Base-by-base conservation (phyloP, 2,329 filamentous ascomycete genomes). In the Alternaria sp. region DNA sequence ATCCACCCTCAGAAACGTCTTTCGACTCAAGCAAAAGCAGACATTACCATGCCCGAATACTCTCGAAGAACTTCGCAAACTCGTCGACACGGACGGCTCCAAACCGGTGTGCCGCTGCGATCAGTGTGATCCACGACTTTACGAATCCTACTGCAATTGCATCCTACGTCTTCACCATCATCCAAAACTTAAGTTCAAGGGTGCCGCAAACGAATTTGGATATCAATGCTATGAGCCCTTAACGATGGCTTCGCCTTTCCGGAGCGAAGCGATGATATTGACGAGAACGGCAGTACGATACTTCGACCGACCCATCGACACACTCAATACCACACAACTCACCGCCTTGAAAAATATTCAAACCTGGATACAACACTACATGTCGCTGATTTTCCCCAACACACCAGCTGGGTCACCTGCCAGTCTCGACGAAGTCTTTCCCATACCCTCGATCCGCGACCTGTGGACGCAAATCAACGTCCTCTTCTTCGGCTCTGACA, bases 151-250 rank as follows among this genome's bases (percentile, higher is more conserved):
- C 13, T 43, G 32, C 13, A 36, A 54, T 32, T 54, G 32, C 51
- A 43, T 17, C 26, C 36, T 25, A n/a, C 51, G 25, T 21, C 51
- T 32, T 25, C 32, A 54, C n/a, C 9, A 25, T 15, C 51, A 43
- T 15, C 30, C 36, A 21, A 54, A 26, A 26, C 32, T 54, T 15
- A 26, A 43, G 19, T 53, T 57, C 25, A 58, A 64, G 23, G 54
- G 52, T 25, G 43, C 43, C n/a, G 43, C 57, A 44, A 57, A 64
- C 7, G 57, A 64, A 26, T 54, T 54, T 32, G 51, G 32, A 6
- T 40, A 43, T 26, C 15, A 54, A n/a, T 25, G 30, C 51, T 26
- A 43, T 21, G 23, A 54, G 30, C 32, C 36, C 7, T 19, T 54
- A 13, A 54, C n/a, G 19, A 36, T 54, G 15, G 36, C 30, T 23